Conservation (phyloP, 306 rosid species). For the Heteromeles arbutifolia region DNA sequence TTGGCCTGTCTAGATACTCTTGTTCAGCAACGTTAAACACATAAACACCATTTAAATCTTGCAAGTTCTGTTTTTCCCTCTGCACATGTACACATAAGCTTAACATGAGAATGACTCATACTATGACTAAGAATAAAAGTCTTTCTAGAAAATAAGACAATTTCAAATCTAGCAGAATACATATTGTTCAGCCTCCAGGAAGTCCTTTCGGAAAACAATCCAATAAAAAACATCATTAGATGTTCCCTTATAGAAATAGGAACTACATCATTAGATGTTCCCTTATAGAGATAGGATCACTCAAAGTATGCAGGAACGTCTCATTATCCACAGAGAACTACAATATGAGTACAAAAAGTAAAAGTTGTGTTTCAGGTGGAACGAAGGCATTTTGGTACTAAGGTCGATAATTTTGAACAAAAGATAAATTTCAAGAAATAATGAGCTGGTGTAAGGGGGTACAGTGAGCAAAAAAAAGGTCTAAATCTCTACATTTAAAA, state of each 20-base stretch:
- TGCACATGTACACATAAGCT: constrained; percentile 19
- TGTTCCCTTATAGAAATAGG: background rate
- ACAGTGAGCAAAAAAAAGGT: no score
- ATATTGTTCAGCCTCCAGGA: background rate
- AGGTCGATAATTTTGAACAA: no score
- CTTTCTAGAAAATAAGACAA: background rate
- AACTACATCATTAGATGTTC: background rate
- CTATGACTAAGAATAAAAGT: background rate
- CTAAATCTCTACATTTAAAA: no score
- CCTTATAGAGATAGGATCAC: background rate
- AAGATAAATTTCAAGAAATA: no score
- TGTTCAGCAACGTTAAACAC: constrained; percentile 66
- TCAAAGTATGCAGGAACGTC: no score
- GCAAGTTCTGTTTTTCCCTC: constrained; percentile 83
- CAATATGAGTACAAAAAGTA: no score
- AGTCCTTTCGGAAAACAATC: background rate
- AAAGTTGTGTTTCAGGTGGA: no score
- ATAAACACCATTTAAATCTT: constrained; percentile 65
- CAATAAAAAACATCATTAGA: background rate
- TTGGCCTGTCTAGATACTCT: constrained; percentile 78
- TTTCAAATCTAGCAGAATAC: background rate
- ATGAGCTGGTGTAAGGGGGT: no score
- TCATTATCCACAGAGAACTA: no score
- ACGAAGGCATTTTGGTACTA: no score
- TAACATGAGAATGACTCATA: background rate